phyloP scores from a whole-genome alignment of 2,329 filamentous ascomycete genomes.

The Cladophialophora bantiana region DNA sequence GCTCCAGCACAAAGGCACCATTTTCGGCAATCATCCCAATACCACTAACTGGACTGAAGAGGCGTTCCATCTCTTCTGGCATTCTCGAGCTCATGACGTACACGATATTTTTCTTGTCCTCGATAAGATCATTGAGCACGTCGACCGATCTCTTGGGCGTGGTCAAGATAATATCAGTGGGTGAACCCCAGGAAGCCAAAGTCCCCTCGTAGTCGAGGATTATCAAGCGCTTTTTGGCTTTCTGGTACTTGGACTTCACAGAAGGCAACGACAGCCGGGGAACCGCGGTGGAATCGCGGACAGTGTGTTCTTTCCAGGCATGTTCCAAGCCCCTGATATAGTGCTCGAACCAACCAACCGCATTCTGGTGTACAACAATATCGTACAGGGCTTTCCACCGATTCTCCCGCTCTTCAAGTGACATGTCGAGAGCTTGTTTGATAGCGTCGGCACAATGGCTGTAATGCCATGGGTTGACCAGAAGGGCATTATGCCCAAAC shows the following conservation, averaged over 20 bases:
- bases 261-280: constrained; percentile 77
- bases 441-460: constrained; percentile 86
- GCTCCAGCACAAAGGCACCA: constrained; percentile 84
- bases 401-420: constrained; percentile 71
- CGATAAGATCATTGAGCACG: constrained; percentile 78
- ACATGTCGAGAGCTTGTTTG: constrained; percentile 81
- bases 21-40: constrained; percentile 94
- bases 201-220: constrained; percentile 95
- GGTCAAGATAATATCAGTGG: constrained; percentile 82
- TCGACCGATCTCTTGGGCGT: constrained; percentile 86
- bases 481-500: constrained; percentile 80
- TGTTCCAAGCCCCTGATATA: constrained; percentile 74
- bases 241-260: constrained; percentile 70
- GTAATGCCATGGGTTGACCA: constrained; percentile 96
- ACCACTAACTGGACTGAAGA: constrained; percentile 83
- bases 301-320: constrained; percentile 83
- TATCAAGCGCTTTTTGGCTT: constrained; percentile 75
- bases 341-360: constrained; percentile 82
- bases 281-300: constrained; percentile 83
- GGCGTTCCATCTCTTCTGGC: constrained; percentile 83
- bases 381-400: constrained; percentile 78
- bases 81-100: constrained; percentile 93
- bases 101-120: constrained; percentile 81
- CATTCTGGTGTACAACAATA: constrained; percentile 80
- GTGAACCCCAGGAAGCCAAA: constrained; percentile 83